phyloP scores from a whole-genome alignment of 345 rosid genomes.

The Brassica cretica region DNA sequence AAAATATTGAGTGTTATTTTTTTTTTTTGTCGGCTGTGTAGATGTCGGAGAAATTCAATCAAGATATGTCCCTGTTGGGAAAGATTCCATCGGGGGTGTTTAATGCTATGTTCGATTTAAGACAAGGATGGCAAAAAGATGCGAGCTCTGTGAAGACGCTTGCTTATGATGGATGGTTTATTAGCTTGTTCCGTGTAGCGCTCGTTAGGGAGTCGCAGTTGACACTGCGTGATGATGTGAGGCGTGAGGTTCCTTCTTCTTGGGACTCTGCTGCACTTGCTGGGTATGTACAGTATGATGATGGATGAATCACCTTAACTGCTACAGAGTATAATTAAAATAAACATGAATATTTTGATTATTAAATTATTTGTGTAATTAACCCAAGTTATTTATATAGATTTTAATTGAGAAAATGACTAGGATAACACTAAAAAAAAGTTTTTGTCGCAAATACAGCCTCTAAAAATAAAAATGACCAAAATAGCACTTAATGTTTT shows the following conservation, averaged over 20 bases:
- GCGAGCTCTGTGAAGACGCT: slow-evolving; percentile 60
- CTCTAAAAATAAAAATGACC: too few species aligned
- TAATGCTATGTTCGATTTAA: slow-evolving; percentile 74
- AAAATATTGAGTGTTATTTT: too few species aligned
- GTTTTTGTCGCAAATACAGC: too few species aligned
- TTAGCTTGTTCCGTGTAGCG: slow-evolving; percentile 81
- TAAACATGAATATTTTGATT: neutral
- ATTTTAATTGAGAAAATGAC: too few species aligned
- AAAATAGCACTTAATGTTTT: too few species aligned
- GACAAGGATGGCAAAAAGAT: slow-evolving; percentile 78
- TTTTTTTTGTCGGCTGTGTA: slow-evolving; percentile 25
- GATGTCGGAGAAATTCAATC: slow-evolving; percentile 98
- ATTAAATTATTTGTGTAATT: too few species aligned
- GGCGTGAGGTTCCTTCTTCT: slow-evolving; percentile 73
- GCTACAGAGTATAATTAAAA: neutral
- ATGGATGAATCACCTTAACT: slow-evolving; percentile 35
- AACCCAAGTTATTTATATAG: too few species aligned
- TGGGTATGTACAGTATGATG: slow-evolving; percentile 46
- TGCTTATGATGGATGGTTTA: slow-evolving; percentile 93
- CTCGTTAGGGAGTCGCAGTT: slow-evolving; percentile 61
- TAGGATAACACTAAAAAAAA: too few species aligned
- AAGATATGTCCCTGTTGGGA: slow-evolving; percentile 66
- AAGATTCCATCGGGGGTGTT: slow-evolving; percentile 87
- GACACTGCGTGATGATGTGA: slow-evolving; percentile 62
- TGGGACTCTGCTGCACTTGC: slow-evolving; percentile 94